phyloP scores from a whole-genome alignment of 2,329 filamentous ascomycete genomes.

The Penicillium verrucosum region DNA sequence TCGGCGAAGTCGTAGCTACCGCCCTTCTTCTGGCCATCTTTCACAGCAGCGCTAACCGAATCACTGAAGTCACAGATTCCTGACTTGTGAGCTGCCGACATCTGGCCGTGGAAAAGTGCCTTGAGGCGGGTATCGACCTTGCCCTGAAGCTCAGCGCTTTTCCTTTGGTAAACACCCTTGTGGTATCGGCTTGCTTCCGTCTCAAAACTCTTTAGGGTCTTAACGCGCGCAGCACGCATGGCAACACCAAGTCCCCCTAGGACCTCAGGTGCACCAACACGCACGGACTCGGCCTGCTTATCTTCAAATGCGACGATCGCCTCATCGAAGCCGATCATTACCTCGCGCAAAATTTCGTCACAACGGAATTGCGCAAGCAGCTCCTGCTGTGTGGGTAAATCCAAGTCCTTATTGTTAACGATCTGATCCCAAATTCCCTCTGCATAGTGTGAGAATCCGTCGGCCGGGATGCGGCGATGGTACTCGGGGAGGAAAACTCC shows the following conservation, averaged over 20 bases:
- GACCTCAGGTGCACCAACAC: slow-evolving; percentile 69
- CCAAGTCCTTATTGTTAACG: slow-evolving; percentile 96
- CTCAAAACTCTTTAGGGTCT: slow-evolving; percentile 80
- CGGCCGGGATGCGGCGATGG: slow-evolving; percentile 90
- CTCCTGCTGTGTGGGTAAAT: slow-evolving; percentile 95
- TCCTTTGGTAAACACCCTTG: slow-evolving; percentile 88
- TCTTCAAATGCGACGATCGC: slow-evolving; percentile 82
- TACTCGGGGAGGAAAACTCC: slow-evolving; percentile 91
- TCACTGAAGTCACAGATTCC: slow-evolving; percentile 83
- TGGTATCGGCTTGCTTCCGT: slow-evolving; percentile 90
- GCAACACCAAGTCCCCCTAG: slow-evolving; percentile 70
- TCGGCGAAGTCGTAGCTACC: slow-evolving; percentile 91
- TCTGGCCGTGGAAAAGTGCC: slow-evolving; percentile 80
- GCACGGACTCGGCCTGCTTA: slow-evolving; percentile 70
- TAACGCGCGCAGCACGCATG: slow-evolving; percentile 68
- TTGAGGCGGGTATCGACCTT: slow-evolving; percentile 90
- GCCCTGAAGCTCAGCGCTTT: slow-evolving; percentile 75
- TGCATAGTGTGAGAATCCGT: slow-evolving; percentile 93
- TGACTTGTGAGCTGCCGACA: slow-evolving; percentile 82
- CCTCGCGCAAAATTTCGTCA: slow-evolving; percentile 92
- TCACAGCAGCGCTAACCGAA: slow-evolving; percentile 80
- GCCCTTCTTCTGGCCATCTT: slow-evolving; percentile 87
- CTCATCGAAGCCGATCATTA: slow-evolving; percentile 77
- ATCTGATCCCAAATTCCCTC: slow-evolving; percentile 98
- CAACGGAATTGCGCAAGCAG: slow-evolving; percentile 94